A percentile compares a stretch with the other conserved stretches of the same genome.
phyloP scores from a whole-genome alignment of 495 filamentous ascomycete species.

The Rhypophila decipiens region DNA sequence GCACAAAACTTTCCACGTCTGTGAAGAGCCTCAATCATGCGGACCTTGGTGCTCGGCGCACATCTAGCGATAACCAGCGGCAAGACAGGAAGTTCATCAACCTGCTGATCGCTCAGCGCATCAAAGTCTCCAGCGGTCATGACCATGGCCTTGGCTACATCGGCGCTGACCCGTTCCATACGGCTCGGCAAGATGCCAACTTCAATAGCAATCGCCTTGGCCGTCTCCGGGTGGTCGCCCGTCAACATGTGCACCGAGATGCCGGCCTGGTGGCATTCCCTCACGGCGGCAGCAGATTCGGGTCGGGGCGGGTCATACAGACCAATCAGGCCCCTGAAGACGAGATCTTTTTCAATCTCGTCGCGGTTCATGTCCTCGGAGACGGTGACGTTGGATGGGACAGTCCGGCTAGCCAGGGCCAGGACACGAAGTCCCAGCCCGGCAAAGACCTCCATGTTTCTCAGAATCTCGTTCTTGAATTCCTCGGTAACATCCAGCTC shows the following conservation, averaged over 20 bases:
- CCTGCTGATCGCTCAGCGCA: slow-evolving; percentile 47
- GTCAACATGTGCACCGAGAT: slow-evolving; percentile 78
- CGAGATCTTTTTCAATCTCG: slow-evolving; percentile 51
- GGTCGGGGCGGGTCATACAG: slow-evolving; percentile 69
- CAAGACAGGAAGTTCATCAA: slow-evolving; percentile 50
- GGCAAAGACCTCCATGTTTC: slow-evolving; percentile 59
- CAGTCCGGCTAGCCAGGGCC: slow-evolving; percentile 53
- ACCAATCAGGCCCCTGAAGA: slow-evolving; percentile 58
- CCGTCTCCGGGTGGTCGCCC: slow-evolving; percentile 72
- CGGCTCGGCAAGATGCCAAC: slow-evolving; percentile 62
- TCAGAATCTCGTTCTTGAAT: slow-evolving; percentile 51
- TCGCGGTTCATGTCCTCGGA: slow-evolving; percentile 32
- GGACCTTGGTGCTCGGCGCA: slow-evolving; percentile 57
- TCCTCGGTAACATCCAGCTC: slow-evolving; percentile 48
- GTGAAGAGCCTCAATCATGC: slow-evolving; percentile 63
- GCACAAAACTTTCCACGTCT: slow-evolving; percentile 51
- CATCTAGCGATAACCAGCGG: slow-evolving; percentile 62
- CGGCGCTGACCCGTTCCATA: slow-evolving; percentile 47
- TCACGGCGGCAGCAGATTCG: slow-evolving; percentile 60
- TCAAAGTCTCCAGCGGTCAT: slow-evolving; percentile 62
- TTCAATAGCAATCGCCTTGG: slow-evolving; percentile 67
- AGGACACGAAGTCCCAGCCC: slow-evolving; percentile 71
- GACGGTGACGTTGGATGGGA: slow-evolving; percentile 6
- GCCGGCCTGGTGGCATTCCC: slow-evolving; percentile 61
- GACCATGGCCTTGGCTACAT: slow-evolving; percentile 47